Evolutionary conservation across 371 early-diverging fungal species (phyloP), one percentile per base, ranked within the genome.

Genomic region (Mucor piriformis): DNA sequence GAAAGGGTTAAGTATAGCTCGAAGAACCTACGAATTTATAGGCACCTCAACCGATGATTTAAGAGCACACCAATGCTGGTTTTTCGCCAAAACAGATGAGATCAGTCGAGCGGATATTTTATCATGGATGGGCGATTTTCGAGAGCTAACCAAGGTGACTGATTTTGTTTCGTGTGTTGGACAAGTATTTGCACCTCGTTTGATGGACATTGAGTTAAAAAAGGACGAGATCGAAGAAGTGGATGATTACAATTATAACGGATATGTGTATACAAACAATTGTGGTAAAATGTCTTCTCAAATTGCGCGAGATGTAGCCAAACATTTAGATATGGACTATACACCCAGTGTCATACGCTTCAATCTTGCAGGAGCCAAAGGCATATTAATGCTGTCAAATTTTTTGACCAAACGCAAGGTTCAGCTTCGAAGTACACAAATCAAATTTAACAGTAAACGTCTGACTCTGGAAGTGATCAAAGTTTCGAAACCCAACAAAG

Each of bases 331-430:
- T 33, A 82, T 57, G 66, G 72, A 63, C 54, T 56, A 70, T 61
- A 58, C 76, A 1, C 92, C 93, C 0, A 72, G 77, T 10, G 95
- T 92, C 0, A 85, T 88, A 50, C 91, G 92, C 63, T 81, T 93
- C 15, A 83, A 92, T 16, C 67, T 88, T 6, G 91, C 81, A 20
- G 93, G 93, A 8, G 82, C 80, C 15, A 93, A 90, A 72, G 94
- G 92, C 3, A 84, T 88, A 2, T 46, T 89, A 1, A 66, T 64
- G 46, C 24, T 74, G 7, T 68, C 64, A 16, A 66, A 57, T 42
- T 61, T 37, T 24, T 20, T 69, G 21, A 55, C 37, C 10, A 74
- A 67, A 8, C 64, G 71, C 0, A 50, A 63, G 24, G 54, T 85
- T 2, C 67, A 74, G n/a, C 59, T 89, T 23, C 78, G 90, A 3